Evolutionary conservation across 495 filamentous ascomycete genomes (phyloP).

Genomic region (Penicillium canariense): DNA sequence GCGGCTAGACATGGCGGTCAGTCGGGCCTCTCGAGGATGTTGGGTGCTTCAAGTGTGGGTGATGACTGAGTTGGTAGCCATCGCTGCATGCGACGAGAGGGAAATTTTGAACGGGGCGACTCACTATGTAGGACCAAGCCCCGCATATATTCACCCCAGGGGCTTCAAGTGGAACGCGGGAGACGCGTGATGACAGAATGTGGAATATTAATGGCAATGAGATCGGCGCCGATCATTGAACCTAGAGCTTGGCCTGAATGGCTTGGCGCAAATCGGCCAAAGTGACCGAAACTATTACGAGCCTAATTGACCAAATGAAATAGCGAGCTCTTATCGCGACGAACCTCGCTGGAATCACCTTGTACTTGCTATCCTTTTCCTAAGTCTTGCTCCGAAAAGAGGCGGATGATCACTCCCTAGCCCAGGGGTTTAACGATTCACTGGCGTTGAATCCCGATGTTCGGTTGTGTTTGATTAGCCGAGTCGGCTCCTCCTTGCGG

Average conservation of each 20-base stretch:
- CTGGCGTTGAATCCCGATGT: background rate
- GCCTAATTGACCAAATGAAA: background rate
- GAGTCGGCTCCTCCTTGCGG: constrained; percentile 1
- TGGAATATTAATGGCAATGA: constrained; percentile 24
- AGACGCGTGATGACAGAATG: constrained; percentile 35
- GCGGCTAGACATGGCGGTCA: constrained; percentile 19
- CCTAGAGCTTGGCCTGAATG: constrained; percentile 16
- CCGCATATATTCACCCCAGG: constrained; percentile 29
- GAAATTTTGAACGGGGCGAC: constrained; percentile 23
- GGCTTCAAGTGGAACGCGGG: constrained; percentile 27
- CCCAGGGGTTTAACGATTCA: background rate
- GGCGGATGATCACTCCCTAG: background rate
- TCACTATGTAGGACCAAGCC: constrained; percentile 25
- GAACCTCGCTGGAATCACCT: background rate
- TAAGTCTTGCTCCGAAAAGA: background rate
- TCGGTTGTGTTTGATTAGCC: background rate
- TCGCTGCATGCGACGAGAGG: constrained; percentile 9
- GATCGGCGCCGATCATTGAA: constrained; percentile 34
- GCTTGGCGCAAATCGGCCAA: constrained; percentile 18
- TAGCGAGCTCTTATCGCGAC: background rate
- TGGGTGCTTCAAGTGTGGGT: constrained; percentile 16
- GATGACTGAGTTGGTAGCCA: constrained; percentile 17
- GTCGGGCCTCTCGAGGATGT: constrained; percentile 6
- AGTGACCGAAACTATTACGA: background rate
- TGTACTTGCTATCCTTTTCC: no score